Percentiles rank a stretch among this genome's conserved stretches.
These are phyloP conservation scores for Claviceps maximensis DNA, from an alignment of 2,329 filamentous ascomycete species.

Conservation along the genomic window DNA sequence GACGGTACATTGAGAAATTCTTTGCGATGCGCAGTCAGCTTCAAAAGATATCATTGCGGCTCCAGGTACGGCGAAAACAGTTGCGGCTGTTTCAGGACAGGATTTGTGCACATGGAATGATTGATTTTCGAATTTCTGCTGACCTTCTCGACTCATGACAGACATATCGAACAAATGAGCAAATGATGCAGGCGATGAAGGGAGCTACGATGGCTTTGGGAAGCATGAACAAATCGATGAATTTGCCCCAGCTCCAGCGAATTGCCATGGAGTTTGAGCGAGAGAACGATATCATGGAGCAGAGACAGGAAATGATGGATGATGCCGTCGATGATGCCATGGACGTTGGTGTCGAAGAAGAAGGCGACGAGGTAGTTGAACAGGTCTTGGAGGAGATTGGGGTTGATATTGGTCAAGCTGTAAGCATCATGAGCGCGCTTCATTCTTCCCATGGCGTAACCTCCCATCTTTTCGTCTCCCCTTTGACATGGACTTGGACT, in stretches of 20 bases:
- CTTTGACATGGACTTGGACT: background rate
- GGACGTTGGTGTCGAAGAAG: constrained; percentile 78
- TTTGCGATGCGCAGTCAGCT: constrained; percentile 96
- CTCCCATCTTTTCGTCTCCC: background rate
- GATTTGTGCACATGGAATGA: background rate
- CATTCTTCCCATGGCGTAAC: background rate
- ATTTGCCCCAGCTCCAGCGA: constrained; percentile 82
- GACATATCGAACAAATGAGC: constrained; percentile 96
- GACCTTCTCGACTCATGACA: constrained; percentile 22
- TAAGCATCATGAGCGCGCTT: constrained; percentile 33
- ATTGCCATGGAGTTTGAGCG: constrained; percentile 99
- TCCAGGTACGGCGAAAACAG: constrained; percentile 54
- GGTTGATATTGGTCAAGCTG: constrained; percentile 77
- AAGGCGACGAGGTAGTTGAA: constrained; percentile 92
- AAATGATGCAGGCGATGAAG: constrained; percentile 99
- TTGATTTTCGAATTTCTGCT: background rate
- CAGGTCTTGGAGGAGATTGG: constrained; percentile 96
- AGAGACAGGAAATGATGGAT: constrained; percentile 99
- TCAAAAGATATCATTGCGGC: constrained; percentile 86
- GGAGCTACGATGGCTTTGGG: constrained; percentile 84
- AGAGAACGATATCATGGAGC: constrained; percentile 99
- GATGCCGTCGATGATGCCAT: constrained; percentile 96
- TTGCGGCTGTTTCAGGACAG: no score
- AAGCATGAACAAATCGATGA: constrained; percentile 97
- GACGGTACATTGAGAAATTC: constrained; percentile 94